These are phyloP conservation scores for Trypethelium eluteriae DNA, from an alignment of 495 filamentous ascomycete genomes.

Conservation along the genomic window DNA sequence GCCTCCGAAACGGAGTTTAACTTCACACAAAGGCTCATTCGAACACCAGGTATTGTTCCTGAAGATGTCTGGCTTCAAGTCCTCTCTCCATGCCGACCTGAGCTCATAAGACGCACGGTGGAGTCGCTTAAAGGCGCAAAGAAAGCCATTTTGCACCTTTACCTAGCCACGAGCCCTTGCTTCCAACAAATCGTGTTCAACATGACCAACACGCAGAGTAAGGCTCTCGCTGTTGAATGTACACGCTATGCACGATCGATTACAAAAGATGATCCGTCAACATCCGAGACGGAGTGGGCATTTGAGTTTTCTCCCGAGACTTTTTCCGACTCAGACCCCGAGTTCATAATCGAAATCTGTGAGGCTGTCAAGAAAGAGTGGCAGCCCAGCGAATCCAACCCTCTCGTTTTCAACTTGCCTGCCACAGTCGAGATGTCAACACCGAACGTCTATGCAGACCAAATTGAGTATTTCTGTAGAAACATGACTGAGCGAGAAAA, in stretches of 20 bases:
- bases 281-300: slow-evolving; percentile 73
- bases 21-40: slow-evolving; percentile 81
- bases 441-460: slow-evolving; percentile 93
- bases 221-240: slow-evolving; percentile 79
- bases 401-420: slow-evolving; percentile 95
- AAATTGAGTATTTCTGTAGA: slow-evolving; percentile 91
- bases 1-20: slow-evolving; percentile 92
- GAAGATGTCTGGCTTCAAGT: slow-evolving; percentile 96
- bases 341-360: slow-evolving; percentile 77
- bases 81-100: slow-evolving; percentile 84
- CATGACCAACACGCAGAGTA: slow-evolving; percentile 71
- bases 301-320: slow-evolving; percentile 97
- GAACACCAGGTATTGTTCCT: slow-evolving; percentile 77
- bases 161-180: slow-evolving; percentile 89
- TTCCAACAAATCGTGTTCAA: slow-evolving; percentile 86
- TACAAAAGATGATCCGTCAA: slow-evolving; percentile 86
- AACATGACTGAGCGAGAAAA: slow-evolving; percentile 70
- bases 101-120: slow-evolving; percentile 85
- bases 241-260: slow-evolving; percentile 79
- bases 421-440: slow-evolving; percentile 95
- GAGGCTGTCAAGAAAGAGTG: slow-evolving; percentile 95
- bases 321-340: slow-evolving; percentile 83
- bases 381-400: slow-evolving; percentile 72
- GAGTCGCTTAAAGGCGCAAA: slow-evolving; percentile 83
- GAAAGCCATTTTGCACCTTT: slow-evolving; percentile 95